Base-by-base conservation (phyloP, 2,329 filamentous ascomycete species). In the Exserohilum rostratum region DNA sequence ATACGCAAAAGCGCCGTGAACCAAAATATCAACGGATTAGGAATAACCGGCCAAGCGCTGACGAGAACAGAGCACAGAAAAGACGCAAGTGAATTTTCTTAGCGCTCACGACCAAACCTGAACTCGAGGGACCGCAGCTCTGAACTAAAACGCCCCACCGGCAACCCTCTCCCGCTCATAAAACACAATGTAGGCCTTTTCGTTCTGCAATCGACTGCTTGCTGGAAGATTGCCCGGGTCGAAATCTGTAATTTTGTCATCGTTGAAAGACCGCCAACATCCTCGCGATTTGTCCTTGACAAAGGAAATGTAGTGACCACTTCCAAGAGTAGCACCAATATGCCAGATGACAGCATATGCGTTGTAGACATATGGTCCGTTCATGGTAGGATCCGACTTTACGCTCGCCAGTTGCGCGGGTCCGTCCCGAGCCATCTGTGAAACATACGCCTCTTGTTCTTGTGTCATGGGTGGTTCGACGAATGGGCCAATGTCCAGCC, bases 311-410 rank as follows among this genome's bases (percentile, higher is more conserved):
- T 97, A 97, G 75, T 97, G 93, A 0, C 93, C 93, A 46, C 84
- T 85, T 33, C 85, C 84, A 47, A 90, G 80, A 1, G 82, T 86
- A 1, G 78, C 78, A 18, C 93, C 93, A 3, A 85, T 76, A 72
- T 97, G 93, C 58, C 90, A 82, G 49, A 96, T 85, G 6, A 97
- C 89, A 2, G 88, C 93, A 71, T 96, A 97, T 47, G 90, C 88
- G 69, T 96, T 89, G 74, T 97, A 99, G 5, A 80, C 78, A 68
- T 90, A 91, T 0, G 90, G 88, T 0, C 77, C 76, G 12, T 75
- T 78, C 75, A 80, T 80, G 1, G 71, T 70, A 1, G 72, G 67
- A 44, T 79, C 78, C 1, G 70, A 61, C 38, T 77, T 77, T 22
- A 77, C 58, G 6, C 62, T 62, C 1, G 72, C 67, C 7, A 73